Conservation (phyloP, 345 rosid genomes). For the Carallia pectinifolia region DNA sequence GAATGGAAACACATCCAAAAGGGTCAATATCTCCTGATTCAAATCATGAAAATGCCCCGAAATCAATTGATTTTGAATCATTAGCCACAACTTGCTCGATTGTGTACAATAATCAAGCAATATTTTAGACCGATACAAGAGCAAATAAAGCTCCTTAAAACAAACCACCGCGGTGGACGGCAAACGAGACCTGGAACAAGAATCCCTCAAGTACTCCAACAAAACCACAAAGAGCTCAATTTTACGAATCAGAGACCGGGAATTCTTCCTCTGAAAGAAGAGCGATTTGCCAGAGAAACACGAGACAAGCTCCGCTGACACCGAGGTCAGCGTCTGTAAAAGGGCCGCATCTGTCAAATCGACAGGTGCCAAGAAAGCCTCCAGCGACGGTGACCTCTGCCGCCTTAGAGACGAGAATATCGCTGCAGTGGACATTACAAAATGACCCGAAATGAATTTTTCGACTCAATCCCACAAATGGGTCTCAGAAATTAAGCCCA, state of each 20-base stretch:
- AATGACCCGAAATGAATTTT: background rate
- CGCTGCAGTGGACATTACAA: slow-evolving; percentile 71
- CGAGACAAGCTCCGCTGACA: slow-evolving; percentile 60
- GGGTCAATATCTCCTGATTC: slow-evolving; percentile 83
- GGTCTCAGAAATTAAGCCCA: background rate
- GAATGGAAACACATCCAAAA: slow-evolving; percentile 81
- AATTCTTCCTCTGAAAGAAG: slow-evolving; percentile 69
- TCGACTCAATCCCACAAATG: background rate
- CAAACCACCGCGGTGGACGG: slow-evolving; percentile 59
- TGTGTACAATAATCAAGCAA: slow-evolving; percentile 73
- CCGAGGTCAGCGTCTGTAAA: slow-evolving; percentile 55
- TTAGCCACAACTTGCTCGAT: slow-evolving; percentile 86
- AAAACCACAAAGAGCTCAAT: slow-evolving; percentile 61
- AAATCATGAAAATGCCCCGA: slow-evolving; percentile 94
- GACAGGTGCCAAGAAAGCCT: slow-evolving; percentile 81
- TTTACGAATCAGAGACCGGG: slow-evolving; percentile 69
- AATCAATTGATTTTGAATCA: slow-evolving; percentile 77
- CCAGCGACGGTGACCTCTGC: slow-evolving; percentile 72
- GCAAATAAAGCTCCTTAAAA: slow-evolving; percentile 80
- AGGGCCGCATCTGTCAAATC: slow-evolving; percentile 70
- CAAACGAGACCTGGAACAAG: slow-evolving; percentile 34
- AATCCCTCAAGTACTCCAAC: slow-evolving; percentile 60
- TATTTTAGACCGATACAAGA: slow-evolving; percentile 82
- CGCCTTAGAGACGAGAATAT: slow-evolving; percentile 79
- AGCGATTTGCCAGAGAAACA: slow-evolving; percentile 40